Evolutionary conservation across 345 rosid species (phyloP).

Genomic region (Syzygium oleosum): DNA sequence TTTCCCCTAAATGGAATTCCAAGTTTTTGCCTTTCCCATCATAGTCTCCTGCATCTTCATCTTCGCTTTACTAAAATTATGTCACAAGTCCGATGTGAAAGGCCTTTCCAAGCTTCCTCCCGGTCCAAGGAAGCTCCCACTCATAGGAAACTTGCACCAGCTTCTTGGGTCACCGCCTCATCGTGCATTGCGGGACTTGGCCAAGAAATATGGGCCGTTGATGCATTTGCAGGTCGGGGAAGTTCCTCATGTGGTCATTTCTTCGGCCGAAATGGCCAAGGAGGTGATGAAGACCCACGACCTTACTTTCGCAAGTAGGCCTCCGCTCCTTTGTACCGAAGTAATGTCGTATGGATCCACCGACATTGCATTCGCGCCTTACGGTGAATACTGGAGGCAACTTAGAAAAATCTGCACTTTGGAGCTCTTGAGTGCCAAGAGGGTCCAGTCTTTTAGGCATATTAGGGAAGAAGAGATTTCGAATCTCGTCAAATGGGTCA

Average conservation of each 20-base stretch:
- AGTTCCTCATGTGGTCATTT: slow-evolving; percentile 7
- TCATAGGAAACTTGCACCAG: slow-evolving; percentile 28
- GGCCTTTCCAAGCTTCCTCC: slow-evolving; percentile 15
- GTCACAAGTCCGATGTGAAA: background rate
- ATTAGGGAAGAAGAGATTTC: slow-evolving; percentile 14
- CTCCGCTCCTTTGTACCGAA: background rate
- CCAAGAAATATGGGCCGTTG: slow-evolving; percentile 18
- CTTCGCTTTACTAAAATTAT: background rate
- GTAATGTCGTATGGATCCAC: background rate
- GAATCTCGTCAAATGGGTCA: background rate
- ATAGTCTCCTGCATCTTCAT: background rate
- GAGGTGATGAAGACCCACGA: slow-evolving; percentile 26
- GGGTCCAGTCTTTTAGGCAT: slow-evolving; percentile 10
- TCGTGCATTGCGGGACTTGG: slow-evolving; percentile 10
- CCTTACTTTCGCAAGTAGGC: slow-evolving; percentile 11
- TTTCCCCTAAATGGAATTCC: background rate
- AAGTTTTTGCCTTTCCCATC: background rate
- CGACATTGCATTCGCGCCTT: slow-evolving; percentile 7
- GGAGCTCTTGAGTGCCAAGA: slow-evolving; percentile 12
- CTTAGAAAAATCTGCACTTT: slow-evolving; percentile 9
- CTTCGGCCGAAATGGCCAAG: slow-evolving; percentile 14
- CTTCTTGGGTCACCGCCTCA: slow-evolving; percentile 14
- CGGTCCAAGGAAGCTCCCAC: slow-evolving; percentile 22
- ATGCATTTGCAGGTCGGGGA: slow-evolving; percentile 28
- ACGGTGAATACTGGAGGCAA: slow-evolving; percentile 19